Base-by-base conservation (phyloP, 2,329 filamentous ascomycete genomes). In the Scortechinia acanthostroma region DNA sequence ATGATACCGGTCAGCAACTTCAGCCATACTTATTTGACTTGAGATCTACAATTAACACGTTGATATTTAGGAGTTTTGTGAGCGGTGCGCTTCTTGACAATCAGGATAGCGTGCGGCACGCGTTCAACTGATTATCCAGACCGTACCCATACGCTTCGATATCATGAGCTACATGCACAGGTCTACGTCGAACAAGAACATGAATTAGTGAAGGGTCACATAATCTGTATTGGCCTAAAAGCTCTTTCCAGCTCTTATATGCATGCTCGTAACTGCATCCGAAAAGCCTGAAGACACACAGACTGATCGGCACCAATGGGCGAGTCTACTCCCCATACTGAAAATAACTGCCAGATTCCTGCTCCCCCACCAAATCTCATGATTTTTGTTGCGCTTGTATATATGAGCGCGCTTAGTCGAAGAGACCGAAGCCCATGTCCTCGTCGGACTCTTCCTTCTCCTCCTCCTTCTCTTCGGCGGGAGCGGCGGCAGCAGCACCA, bases 401-500 rank as follows among this genome's bases (percentile, higher is more conserved):
- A 22, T 22, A 13, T 16, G 22, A 19, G 17, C 20, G 35, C 56
- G 61, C 62, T 75, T 86, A 86, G 73, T 86, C 82, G 79, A 86
- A 86, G 51, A 86, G 80, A 76, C 81, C 81, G 74, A 86, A 85
- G 64, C 81, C 81, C 81, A 86, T 86, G 69, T 86, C 81, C 64
- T 86, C 81, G 74, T 86, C 81, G 61, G 80, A 70, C 88, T 76
- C 88, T 91, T 89, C 80, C 80, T 93, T 88, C 68, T 88, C 83
- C 62, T 76, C 76, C 68, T 83, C 80, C 63, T 76, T 77, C 56
- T 78, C 72, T 52, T 68, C 71, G 53, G 74, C 79, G 56, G 77
- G 81, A 56, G 73, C 83, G 55, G 71, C 80, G 56, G 72, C 83
- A 57, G 74, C 84, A 59, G 72, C 85, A 63, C 74, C 87, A 64